These are phyloP conservation scores for Flaveria brownii DNA, from an alignment of 129 eudicot genomes.

Conservation along the genomic window DNA sequence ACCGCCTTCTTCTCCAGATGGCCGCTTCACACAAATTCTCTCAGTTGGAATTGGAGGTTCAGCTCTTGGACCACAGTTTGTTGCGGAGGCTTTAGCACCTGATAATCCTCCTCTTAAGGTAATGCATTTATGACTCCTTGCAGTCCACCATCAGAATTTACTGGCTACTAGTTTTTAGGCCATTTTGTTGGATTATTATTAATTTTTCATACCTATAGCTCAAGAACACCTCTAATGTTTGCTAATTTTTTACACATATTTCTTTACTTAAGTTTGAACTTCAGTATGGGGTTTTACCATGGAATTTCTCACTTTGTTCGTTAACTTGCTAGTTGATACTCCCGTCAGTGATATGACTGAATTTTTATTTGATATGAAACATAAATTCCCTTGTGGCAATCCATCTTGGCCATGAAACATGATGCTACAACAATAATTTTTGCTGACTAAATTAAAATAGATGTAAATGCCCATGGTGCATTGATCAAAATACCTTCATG, in stretches of 20 bases:
- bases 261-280: neutral
- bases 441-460: neutral
- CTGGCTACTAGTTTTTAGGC: neutral
- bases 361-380: neutral
- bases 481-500: neutral
- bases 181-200: neutral
- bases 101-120: constrained; percentile 99
- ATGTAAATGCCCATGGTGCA: neutral
- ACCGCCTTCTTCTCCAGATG: constrained; percentile 62
- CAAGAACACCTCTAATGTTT: neutral
- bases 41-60: constrained; percentile 99
- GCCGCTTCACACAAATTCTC: constrained; percentile 77
- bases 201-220: neutral
- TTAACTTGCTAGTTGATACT: constrained; percentile 9
- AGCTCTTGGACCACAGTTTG: constrained; percentile 98
- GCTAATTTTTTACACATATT: neutral
- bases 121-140: constrained; percentile 6
- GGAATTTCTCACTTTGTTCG: neutral
- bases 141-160: neutral
- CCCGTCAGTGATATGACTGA: neutral
- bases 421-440: neutral
- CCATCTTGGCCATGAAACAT: constrained; percentile 1
- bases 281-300: neutral
- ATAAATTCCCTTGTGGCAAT: neutral
- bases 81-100: constrained; percentile 98